Evolutionary conservation across 2,329 filamentous ascomycete species (phyloP).

Genomic region (Hypocrella siamensis): DNA sequence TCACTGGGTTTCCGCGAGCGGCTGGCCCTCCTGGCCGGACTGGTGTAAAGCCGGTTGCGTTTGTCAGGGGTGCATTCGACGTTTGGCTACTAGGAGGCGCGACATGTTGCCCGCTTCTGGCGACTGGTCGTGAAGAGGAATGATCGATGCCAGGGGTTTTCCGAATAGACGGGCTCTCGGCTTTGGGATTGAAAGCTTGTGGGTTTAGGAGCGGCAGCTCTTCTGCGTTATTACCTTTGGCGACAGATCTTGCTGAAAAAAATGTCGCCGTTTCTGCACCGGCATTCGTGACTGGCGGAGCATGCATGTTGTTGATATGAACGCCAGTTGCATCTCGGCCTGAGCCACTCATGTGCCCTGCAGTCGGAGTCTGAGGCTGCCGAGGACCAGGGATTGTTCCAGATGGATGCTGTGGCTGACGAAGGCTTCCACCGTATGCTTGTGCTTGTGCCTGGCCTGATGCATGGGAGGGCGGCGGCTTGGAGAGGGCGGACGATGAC

Average conservation of each 20-base stretch:
- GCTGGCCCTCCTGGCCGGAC: slow-evolving; percentile 12
- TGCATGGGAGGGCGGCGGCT: slow-evolving; percentile 5
- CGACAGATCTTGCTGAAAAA: slow-evolving; percentile 5
- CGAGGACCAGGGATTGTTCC: too few relatives aligned
- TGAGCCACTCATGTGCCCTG: slow-evolving; percentile 8
- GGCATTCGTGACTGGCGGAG: slow-evolving; percentile 28
- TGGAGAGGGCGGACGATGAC: slow-evolving; percentile 7
- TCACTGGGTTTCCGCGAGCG: slow-evolving; percentile 26
- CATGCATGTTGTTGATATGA: slow-evolving; percentile 14
- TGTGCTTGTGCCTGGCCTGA: slow-evolving; percentile 7
- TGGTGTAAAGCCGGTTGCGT: slow-evolving; percentile 13
- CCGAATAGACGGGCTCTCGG: slow-evolving; percentile 71
- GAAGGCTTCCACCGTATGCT: too few relatives aligned
- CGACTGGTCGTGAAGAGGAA: slow-evolving; percentile 57
- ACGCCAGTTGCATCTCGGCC: slow-evolving; percentile 8
- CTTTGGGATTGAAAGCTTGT: slow-evolving; percentile 54
- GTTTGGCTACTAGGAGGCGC: slow-evolving; percentile 20
- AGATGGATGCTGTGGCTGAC: too few relatives aligned
- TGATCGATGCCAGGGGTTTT: slow-evolving; percentile 84
- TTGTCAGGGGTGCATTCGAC: slow-evolving; percentile 7
- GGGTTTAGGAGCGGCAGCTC: slow-evolving; percentile 2
- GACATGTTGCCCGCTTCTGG: slow-evolving; percentile 37
- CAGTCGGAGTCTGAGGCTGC: slow-evolving; percentile 18
- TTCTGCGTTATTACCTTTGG: slow-evolving; percentile 22
- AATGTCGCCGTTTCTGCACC: slow-evolving; percentile 3